These are phyloP conservation scores for Cladosporium velox DNA, from an alignment of 2,329 filamentous ascomycete genomes.

Conservation along the genomic window DNA sequence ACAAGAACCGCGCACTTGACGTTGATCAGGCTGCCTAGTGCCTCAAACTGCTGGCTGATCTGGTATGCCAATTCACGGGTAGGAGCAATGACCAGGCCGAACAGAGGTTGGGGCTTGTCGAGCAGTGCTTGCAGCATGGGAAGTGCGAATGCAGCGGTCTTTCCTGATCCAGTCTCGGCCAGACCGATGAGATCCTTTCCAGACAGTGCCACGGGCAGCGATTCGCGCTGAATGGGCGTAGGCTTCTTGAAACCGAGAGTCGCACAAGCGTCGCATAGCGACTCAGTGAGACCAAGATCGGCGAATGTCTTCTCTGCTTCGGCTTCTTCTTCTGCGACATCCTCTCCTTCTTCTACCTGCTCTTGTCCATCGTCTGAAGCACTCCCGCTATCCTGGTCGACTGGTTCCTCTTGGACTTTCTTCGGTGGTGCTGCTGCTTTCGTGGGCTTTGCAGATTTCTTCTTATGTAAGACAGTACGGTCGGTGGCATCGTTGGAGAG, in stretches of 20 bases:
- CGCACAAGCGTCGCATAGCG: slow-evolving; percentile 84
- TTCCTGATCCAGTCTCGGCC: slow-evolving; percentile 93
- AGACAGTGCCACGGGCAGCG: slow-evolving; percentile 78
- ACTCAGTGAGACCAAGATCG: slow-evolving; percentile 77
- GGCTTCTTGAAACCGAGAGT: slow-evolving; percentile 79
- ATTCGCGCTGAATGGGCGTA: slow-evolving; percentile 83
- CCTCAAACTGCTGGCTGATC: slow-evolving; percentile 85
- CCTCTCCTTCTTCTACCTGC: slow-evolving; percentile 24
- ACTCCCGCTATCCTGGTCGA: slow-evolving; percentile 21
- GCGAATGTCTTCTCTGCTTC: slow-evolving; percentile 60
- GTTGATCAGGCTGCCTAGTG: slow-evolving; percentile 82
- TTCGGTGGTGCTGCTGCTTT: slow-evolving; percentile 10
- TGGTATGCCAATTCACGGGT: slow-evolving; percentile 93
- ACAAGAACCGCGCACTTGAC: slow-evolving; percentile 79
- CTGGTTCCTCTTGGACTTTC: neutral
- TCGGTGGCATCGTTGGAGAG: slow-evolving; percentile 28
- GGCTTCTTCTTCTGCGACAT: slow-evolving; percentile 29
- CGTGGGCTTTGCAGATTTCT: slow-evolving; percentile 15
- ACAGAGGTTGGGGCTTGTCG: slow-evolving; percentile 81
- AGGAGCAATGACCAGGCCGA: slow-evolving; percentile 86
- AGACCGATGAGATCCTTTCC: slow-evolving; percentile 88
- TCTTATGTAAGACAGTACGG: slow-evolving; percentile 4
- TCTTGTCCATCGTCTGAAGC: slow-evolving; percentile 30
- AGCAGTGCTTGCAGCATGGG: slow-evolving; percentile 90
- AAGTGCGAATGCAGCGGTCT: slow-evolving; percentile 91